Conservation (phyloP, 805 yeast genomes). For the Saccharomycopsis synnaedendra region DNA sequence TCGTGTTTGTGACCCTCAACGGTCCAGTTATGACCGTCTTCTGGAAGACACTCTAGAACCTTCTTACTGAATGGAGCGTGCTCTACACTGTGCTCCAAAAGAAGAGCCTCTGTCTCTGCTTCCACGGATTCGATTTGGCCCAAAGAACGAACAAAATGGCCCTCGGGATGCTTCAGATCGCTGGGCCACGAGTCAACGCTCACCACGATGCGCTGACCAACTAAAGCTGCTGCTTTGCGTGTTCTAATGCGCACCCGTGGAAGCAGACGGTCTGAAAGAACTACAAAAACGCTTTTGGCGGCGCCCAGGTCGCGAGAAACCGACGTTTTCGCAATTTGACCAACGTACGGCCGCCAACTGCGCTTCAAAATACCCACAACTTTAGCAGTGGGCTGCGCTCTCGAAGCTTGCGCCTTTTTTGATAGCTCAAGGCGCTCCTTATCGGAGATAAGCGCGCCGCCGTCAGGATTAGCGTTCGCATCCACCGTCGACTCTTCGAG, state of each 20-base stretch:
- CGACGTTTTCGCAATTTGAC: slow-evolving; percentile 76
- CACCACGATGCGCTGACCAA: slow-evolving; percentile 85
- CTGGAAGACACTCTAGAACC: slow-evolving; percentile 85
- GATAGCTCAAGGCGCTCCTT: slow-evolving; percentile 62
- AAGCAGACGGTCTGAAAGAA: slow-evolving; percentile 78
- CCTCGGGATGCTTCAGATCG: slow-evolving; percentile 77
- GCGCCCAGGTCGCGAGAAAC: slow-evolving; percentile 47
- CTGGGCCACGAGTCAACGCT: slow-evolving; percentile 91
- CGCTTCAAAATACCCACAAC: slow-evolving; percentile 83
- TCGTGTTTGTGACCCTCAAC: slow-evolving; percentile 54
- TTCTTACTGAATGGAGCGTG: slow-evolving; percentile 90
- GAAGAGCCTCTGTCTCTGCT: slow-evolving; percentile 92
- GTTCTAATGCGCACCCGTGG: slow-evolving; percentile 85
- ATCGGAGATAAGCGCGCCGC: slow-evolving; percentile 42
- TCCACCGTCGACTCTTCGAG: slow-evolving; percentile 64
- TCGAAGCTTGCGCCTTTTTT: slow-evolving; percentile 55
- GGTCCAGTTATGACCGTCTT: slow-evolving; percentile 88
- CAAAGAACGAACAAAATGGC: slow-evolving; percentile 82
- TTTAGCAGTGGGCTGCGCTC: slow-evolving; percentile 80
- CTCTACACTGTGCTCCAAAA: slow-evolving; percentile 92
- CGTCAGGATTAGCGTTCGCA: slow-evolving; percentile 47
- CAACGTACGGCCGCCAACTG: slow-evolving; percentile 94
- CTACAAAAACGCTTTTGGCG: slow-evolving; percentile 68
- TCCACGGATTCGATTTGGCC: slow-evolving; percentile 87
- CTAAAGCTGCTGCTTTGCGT: slow-evolving; percentile 67